Conservation (phyloP, 192 early-diverging fungal genomes). For the Pilobolus umbonatus region DNA sequence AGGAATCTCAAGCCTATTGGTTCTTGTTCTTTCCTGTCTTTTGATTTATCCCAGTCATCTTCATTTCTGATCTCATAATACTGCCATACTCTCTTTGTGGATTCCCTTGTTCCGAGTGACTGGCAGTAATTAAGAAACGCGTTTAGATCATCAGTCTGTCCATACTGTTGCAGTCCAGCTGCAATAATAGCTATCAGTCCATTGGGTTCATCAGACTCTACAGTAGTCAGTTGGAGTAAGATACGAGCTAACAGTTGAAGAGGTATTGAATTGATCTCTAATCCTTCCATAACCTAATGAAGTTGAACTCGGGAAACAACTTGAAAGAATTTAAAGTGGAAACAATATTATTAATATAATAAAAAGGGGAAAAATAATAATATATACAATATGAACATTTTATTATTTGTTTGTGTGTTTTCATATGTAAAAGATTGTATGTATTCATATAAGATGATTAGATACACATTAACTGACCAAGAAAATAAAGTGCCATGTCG, state of each 20-base stretch:
- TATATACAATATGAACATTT: not conserved
- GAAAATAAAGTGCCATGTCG: no score
- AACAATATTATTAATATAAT: not conserved
- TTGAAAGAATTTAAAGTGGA: no score
- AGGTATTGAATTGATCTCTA: not conserved
- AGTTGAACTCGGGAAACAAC: no score
- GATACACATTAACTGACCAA: no score
- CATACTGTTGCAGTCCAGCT: not conserved
- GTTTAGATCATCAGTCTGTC: constrained; percentile 1
- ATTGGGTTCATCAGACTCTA: not conserved
- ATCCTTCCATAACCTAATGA: constrained; percentile 13
- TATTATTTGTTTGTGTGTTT: not conserved
- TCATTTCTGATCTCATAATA: constrained; percentile 4
- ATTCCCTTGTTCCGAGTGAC: not conserved
- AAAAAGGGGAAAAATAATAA: not conserved
- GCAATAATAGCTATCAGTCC: not conserved
- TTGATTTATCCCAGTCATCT: constrained; percentile 1
- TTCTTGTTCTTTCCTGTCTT: not conserved
- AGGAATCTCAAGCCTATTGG: constrained; percentile 4
- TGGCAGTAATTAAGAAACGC: constrained; percentile 10
- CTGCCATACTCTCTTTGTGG: not conserved
- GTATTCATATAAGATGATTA: no score
- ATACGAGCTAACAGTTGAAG: not conserved
- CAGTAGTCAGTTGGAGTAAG: not conserved
- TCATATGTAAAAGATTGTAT: not conserved